Base-by-base conservation (phyloP, 2,329 filamentous ascomycete genomes). In the Arthroderma uncinatum region DNA sequence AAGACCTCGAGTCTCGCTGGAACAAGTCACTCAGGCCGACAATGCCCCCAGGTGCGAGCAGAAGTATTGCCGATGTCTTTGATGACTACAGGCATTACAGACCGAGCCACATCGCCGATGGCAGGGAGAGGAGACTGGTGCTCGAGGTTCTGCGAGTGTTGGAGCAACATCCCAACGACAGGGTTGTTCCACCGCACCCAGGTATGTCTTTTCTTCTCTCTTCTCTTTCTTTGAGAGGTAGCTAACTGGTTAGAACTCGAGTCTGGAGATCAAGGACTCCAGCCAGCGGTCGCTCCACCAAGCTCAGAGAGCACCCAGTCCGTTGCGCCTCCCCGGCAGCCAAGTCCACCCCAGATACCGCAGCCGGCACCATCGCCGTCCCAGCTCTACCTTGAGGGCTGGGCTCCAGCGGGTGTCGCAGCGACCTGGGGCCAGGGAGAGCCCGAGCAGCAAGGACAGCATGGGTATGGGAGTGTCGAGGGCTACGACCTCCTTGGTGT, bases 1-100 rank as follows among this genome's bases (percentile, higher is more conserved):
- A 61, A 56, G 61, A 63, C 54, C 48, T 62, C 40, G 62, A 64
- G 36, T 63, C 62, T 8, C 57, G 58, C 33, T 62, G 57, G 37
- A 62, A 64, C 39, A 63, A 62, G 57, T 54, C 37, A 33, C 48
- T 61, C 30, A 59, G 58, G 54, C 52, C 55, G 28, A 42, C 47
- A 2, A n/a, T 48, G 33, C 10, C 50, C 16, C 50, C 50, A 8
- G 21, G 50, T 33, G 30, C 1, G 3, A 2, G 6, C 33, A 53
- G 33, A n/a, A 19, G 39, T 36, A 44, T 33, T 33, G 56, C 57
- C 19, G 58, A 60, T 42, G 40, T 57, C 7, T 48, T 61, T 21
- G 58, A 62, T 52, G 58, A 62, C 33, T 62, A 57, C 25, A 52
- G 61, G 21, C 58, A 61, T 19, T 57, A 60, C 16, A 16, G 36